phyloP scores from a whole-genome alignment of 306 rosid species.

The Castanea mollissima region DNA sequence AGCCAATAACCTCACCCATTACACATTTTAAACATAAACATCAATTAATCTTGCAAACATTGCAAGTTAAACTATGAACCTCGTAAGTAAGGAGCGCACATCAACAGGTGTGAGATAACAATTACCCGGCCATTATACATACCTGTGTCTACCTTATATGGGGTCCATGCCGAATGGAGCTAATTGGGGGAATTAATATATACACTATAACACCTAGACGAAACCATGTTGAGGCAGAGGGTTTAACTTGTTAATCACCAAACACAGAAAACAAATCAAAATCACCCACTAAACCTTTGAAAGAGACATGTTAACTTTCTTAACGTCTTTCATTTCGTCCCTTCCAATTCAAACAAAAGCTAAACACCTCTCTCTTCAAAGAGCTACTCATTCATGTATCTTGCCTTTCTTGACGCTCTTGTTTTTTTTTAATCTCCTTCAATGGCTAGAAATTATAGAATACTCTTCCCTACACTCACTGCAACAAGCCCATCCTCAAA shows the following conservation, averaged over 20 bases:
- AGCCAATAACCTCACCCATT: too few species aligned
- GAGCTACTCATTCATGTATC: slow-evolving; percentile 10
- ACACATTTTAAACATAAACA: too few species aligned
- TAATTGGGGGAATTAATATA: too few species aligned
- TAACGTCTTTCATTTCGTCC: slow-evolving; percentile 14
- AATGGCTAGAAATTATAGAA: slow-evolving; percentile 56
- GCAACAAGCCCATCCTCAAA: slow-evolving; percentile 46
- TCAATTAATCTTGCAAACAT: too few species aligned
- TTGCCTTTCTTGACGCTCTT: slow-evolving; percentile 13
- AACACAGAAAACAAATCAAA: slow-evolving; percentile 27
- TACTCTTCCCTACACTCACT: slow-evolving; percentile 45
- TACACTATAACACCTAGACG: too few species aligned
- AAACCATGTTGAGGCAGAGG: slow-evolving; percentile 16
- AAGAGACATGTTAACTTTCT: slow-evolving; percentile 27
- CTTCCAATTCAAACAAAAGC: slow-evolving; percentile 43
- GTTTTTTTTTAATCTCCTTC: slow-evolving; percentile 4
- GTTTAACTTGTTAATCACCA: slow-evolving; percentile 44
- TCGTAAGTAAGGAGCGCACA: too few species aligned
- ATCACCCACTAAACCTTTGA: slow-evolving; percentile 41
- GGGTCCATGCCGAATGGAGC: too few species aligned
- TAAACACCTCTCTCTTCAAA: slow-evolving; percentile 15
- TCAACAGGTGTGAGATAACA: too few species aligned
- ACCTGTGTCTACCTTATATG: too few species aligned
- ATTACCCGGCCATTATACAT: too few species aligned
- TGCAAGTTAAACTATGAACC: too few species aligned